Evolutionary conservation across 2,329 filamentous ascomycete species (phyloP), one percentile per base, ranked within the genome.

Genomic region (Aspergillus versicolor): DNA sequence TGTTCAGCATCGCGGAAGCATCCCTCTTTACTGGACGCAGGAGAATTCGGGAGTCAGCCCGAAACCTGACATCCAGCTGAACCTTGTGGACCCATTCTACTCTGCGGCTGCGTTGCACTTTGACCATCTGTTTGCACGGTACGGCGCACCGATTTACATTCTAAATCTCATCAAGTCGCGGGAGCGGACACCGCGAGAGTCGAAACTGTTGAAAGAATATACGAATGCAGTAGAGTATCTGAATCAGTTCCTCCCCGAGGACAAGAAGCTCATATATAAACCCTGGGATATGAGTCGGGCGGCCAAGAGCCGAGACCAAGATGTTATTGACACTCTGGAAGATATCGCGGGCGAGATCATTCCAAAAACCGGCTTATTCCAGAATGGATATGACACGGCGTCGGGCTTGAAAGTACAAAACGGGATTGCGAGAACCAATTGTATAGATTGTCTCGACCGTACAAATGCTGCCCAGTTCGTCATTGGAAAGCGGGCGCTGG

Each of bases 381-480:
- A 92, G 58, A 97, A 97, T 65, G 94, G 92, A 6, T 88, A 92
- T 61, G 84, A 86, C 34, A 81, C 82, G 2, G 85, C 85, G 40
- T 84, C 83, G 19, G 81, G 84, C 3, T 81, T 89, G 3, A 84
- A 82, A 32, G 85, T 94, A 2, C 94, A 99, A 71, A 96, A 96
- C 63, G 94, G 94, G 9, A 85, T 99, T 41, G 93, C 91, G 9
- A 85, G 94, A 57, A 99, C 94, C 1, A 99, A 99, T 70, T 99
- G 94, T 72, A 97, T 99, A 66, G 94, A 99, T 74, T 99, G 94
- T 68, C 82, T 99, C 1, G 94, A 99, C 74, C 88, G 94, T 21
- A 99, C 94, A 8, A 99, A 99, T 70, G 94, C 94, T 3, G 94
- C 94, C 2, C 94, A 99, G 70, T 99, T 97, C 65, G 92, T 99